These are phyloP conservation scores for Irpex lacteus DNA, from an alignment of 1,284 basidiomycete genomes.

Conservation along the genomic window DNA sequence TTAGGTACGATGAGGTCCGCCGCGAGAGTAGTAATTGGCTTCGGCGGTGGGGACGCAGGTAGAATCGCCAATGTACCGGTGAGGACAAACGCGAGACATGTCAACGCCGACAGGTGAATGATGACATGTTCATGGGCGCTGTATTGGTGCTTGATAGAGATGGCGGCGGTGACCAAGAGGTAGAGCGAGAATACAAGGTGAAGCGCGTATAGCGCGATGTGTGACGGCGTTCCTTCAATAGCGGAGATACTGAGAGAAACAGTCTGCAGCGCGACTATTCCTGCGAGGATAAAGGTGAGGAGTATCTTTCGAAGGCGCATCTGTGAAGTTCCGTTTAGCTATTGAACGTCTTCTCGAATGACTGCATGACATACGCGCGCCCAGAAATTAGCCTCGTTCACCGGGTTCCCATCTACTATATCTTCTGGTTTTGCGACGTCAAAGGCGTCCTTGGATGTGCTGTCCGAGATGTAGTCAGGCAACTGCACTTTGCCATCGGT, in stretches of 20 bases:
- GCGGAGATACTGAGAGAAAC: constrained; percentile 54
- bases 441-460: constrained; percentile 63
- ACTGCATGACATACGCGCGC: constrained; percentile 42
- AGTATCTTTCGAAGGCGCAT: constrained; percentile 55
- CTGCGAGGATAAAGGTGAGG: constrained; percentile 41
- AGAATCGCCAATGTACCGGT: constrained; percentile 52
- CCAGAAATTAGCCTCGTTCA: constrained; percentile 77
- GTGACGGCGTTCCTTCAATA: constrained; percentile 31
- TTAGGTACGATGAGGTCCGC: constrained; percentile 24
- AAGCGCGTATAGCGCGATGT: constrained; percentile 42
- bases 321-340: constrained; percentile 29
- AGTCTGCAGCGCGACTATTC: constrained; percentile 49
- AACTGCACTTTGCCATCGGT: constrained; percentile 55
- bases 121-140: constrained; percentile 60
- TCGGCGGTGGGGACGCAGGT: constrained; percentile 34
- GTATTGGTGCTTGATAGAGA: constrained; percentile 52
- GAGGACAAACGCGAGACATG: constrained; percentile 50
- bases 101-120: constrained; percentile 62
- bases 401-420: constrained; percentile 70
- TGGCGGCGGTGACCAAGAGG: constrained; percentile 48
- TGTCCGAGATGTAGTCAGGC: constrained; percentile 35
- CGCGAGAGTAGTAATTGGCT: constrained; percentile 13
- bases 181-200: constrained; percentile 63
- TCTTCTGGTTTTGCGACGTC: constrained; percentile 74
- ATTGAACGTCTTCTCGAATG: not conserved